Evolutionary conservation across 768 basidiomycete species (phyloP).

Genomic region (Lentinula aciculospora): DNA sequence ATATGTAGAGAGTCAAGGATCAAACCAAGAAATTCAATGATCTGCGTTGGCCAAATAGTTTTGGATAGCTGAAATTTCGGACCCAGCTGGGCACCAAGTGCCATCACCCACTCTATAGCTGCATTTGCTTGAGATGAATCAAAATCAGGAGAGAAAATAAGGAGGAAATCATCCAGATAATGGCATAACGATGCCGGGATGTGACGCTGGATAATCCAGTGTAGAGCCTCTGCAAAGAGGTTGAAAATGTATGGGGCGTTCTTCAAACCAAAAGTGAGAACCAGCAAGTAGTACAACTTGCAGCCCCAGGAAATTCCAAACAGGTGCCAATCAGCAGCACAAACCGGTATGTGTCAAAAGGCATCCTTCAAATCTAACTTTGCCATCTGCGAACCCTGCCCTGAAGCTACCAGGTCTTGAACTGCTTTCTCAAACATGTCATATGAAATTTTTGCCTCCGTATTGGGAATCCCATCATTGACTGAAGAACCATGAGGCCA

Average conservation of each 20-base stretch:
- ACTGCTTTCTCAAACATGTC: not conserved
- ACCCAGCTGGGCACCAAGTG: slow-evolving; percentile 20
- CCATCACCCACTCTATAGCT: slow-evolving; percentile 24
- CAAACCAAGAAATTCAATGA: too few species aligned
- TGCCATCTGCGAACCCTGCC: not conserved
- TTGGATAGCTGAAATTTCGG: slow-evolving; percentile 24
- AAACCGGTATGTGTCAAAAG: slow-evolving; percentile 31
- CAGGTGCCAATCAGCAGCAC: too few species aligned
- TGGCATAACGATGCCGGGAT: too few species aligned
- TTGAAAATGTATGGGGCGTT: too few species aligned
- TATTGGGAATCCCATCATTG: not conserved
- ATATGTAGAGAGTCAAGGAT: too few species aligned
- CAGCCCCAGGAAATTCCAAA: too few species aligned
- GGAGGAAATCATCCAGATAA: too few species aligned
- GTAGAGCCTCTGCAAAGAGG: too few species aligned
- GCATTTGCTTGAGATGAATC: not conserved
- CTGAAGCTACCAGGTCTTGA: not conserved
- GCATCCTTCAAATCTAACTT: slow-evolving; percentile 17
- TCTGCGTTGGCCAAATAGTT: slow-evolving; percentile 18
- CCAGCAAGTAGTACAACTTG: too few species aligned
- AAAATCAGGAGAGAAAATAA: slow-evolving; percentile 15
- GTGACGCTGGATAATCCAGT: too few species aligned
- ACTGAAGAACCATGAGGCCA: not conserved
- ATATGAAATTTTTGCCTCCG: not conserved
- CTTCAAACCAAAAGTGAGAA: too few species aligned